Base-by-base conservation (phyloP, 2,329 filamentous ascomycete species). In the Chaetomium strumarium region DNA sequence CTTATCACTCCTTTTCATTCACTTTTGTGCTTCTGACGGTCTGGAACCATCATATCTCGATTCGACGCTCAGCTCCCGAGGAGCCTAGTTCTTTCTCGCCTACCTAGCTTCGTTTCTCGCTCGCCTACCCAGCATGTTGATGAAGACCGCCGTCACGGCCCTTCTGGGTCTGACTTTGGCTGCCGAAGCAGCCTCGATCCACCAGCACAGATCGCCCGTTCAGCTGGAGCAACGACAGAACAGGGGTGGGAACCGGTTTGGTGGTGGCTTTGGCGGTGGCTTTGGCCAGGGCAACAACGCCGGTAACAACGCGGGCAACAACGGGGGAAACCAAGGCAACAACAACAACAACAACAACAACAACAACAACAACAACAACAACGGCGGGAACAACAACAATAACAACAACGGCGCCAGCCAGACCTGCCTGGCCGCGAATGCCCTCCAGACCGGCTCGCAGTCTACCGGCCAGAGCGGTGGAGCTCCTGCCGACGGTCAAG, bases 381-480 rank as follows among this genome's bases (percentile, higher is more conserved):
- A 61, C 46, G 56, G 61, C 5, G 47, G 49, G 33, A 60, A 57
- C 36, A 58, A 55, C 34, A 58, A 52, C 45, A 56, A 49, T 38
- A 58, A 60, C 45, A 62, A 56, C 34, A 61, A 60, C 6, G 64
- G 57, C 29, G 64, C 64, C 45, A 60, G 59, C 56, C 3, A n/a
- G n/a, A 67, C 64, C 36, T 72, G 69, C 47, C 66, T 83, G 36
- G 59, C 70, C 30, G 57, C 67, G 13, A 67, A 74, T 44, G 73
- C 70, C 49, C 49, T 81, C 42, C 78, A 81, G 64, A 72, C 69
- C 16, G 78, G 72, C 45, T 80, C 78, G 7, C 64, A 70, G 51
- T 64, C 66, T 12, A 74, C 77, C 36, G 79, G 78, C 43, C 72
- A 78, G 60, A 65, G 69, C 47, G 70, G 70, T 17, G 67, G 64